Evolutionary conservation across 257 asterid species (phyloP).

Genomic region (Capsicum baccatum): DNA sequence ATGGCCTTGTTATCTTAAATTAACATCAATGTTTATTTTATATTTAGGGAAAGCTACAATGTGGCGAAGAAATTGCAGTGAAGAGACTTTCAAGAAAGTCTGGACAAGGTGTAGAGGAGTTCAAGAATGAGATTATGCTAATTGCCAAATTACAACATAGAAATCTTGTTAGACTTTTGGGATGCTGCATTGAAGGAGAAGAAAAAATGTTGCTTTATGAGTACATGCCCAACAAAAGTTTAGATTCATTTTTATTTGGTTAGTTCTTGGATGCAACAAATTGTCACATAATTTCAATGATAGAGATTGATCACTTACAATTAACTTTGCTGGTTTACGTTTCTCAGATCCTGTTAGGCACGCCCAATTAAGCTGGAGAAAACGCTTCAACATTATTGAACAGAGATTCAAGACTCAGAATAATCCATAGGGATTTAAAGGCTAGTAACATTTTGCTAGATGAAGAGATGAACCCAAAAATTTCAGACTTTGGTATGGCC

Average conservation of each 20-base stretch:
- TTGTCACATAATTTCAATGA: background rate
- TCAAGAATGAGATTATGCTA: slow-evolving; percentile 71
- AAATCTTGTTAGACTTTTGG: slow-evolving; percentile 79
- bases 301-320: background rate
- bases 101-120: slow-evolving; percentile 84
- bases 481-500: slow-evolving; percentile 96
- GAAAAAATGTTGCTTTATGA: slow-evolving; percentile 80
- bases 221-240: slow-evolving; percentile 88
- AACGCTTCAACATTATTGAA: slow-evolving; percentile 66
- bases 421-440: slow-evolving; percentile 83
- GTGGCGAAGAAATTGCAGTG: slow-evolving; percentile 72
- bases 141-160: slow-evolving; percentile 85
- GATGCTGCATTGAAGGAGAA: slow-evolving; percentile 80
- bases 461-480: slow-evolving; percentile 86
- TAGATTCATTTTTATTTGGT: slow-evolving; percentile 77
- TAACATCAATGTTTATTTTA: background rate
- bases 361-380: slow-evolving; percentile 61
- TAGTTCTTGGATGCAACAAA: slow-evolving; percentile 26
- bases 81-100: slow-evolving; percentile 83
- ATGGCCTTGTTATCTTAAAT: background rate
- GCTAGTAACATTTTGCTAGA: slow-evolving; percentile 86
- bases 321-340: background rate
- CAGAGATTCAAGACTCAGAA: slow-evolving; percentile 84
- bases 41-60: slow-evolving; percentile 65
- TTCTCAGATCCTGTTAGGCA: slow-evolving; percentile 59